A percentile compares a stretch with the other conserved stretches of the same genome.
Conservation (phyloP, 2,329 filamentous ascomycete species). For the Claviceps humidiphila region DNA sequence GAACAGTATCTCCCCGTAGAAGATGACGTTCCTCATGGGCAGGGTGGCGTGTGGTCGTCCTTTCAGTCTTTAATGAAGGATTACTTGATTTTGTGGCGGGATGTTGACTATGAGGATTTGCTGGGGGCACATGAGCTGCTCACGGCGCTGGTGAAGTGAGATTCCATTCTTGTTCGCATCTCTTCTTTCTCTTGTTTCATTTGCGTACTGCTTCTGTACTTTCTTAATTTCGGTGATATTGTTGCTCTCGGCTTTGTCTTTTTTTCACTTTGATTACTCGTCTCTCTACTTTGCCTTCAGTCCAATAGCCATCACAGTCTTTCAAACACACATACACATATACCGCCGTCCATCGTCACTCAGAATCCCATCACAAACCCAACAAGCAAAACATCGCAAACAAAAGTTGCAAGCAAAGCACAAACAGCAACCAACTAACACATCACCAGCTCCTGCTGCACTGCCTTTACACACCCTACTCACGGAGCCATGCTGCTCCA, state of each 20-base stretch:
- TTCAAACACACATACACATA: too few species aligned
- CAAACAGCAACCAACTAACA: neutral
- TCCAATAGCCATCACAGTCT: too few species aligned
- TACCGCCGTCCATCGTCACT: too few species aligned
- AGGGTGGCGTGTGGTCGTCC: slow-evolving; percentile 57
- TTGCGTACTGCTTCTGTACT: neutral
- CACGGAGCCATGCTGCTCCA: slow-evolving; percentile 73
- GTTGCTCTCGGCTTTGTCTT: neutral
- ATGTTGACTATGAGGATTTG: slow-evolving; percentile 64
- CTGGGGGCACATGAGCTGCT: slow-evolving; percentile 63
- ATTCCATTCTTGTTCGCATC: slow-evolving; percentile 12
- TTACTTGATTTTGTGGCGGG: slow-evolving; percentile 69
- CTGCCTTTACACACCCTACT: slow-evolving; percentile 65
- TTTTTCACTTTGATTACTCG: too few species aligned
- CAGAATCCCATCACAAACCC: too few species aligned
- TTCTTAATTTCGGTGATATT: neutral
- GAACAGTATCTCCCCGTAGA: slow-evolving; percentile 51
- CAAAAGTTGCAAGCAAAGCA: too few species aligned
- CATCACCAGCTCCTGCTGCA: slow-evolving; percentile 58
- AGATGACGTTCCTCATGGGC: slow-evolving; percentile 48
- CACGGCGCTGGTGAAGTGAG: slow-evolving; percentile 62
- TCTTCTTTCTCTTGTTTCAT: neutral
- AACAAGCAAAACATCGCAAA: too few species aligned
- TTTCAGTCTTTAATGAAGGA: slow-evolving; percentile 70
- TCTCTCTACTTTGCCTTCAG: too few species aligned